Evolutionary conservation across 352 stramenopile genomes (phyloP), one percentile per base, ranked within the genome.

Genomic region (Phytopythium kandeliae): DNA sequence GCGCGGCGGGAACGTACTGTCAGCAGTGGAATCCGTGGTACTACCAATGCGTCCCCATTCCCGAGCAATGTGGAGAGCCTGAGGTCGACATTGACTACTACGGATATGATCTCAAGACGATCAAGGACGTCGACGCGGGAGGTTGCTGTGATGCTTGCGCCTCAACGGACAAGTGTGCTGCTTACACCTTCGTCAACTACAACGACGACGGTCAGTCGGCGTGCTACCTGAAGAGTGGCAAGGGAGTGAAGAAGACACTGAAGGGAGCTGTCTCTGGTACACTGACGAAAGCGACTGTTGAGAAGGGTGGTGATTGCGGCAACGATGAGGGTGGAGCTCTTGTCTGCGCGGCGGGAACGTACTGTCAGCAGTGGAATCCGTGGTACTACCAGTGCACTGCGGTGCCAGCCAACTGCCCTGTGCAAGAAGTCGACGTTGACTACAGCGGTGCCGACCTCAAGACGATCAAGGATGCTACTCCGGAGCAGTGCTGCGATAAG

Each of bases 111-210:
- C 49, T 71, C 48, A 62, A 51, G 45, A 58, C 28, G 9, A 35
- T 67, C 26, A 58, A 63, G 43, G 54, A 51, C 22, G 28, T 69
- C 25, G 44, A 58, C 11, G 58, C 63, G 16, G 37, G 24, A 5
- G 41, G 50, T 0, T 75, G 67, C 63, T 77, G 67, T 51, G 48
- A 40, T 10, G 13, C 56, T 13, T 77, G 67, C 30, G 26, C 51
- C 9, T 34, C 57, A 17, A 69, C 57, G 3, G 12, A 42, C 3
- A 56, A 51, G 0, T 77, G 67, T 43, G 22, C 24, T 19, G 64
- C 59, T 17, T 75, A 70, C 63, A 71, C 67, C 15, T 76, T 67
- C 54, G 59, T 71, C 21, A 75, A 75, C 64, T 58, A 41, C 36
- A 66, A 71, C 17, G 34, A 52, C 0, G 63, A 71, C 22, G 60